These are phyloP conservation scores for Aspergillus proliferans DNA, from an alignment of 2,329 filamentous ascomycete genomes.

Conservation along the genomic window DNA sequence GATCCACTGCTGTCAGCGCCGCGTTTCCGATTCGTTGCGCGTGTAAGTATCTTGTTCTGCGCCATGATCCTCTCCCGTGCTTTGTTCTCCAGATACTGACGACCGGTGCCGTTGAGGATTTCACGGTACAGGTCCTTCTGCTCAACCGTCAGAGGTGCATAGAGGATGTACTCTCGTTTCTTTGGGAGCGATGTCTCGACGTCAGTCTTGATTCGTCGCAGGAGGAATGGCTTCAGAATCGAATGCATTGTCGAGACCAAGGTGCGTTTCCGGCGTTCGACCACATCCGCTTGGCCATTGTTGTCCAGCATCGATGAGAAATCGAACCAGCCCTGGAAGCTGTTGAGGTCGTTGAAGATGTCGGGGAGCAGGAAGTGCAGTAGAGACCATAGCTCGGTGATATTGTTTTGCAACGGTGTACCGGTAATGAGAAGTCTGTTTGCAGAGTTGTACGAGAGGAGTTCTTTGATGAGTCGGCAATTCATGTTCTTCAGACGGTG, in stretches of 20 bases:
- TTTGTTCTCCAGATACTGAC: constrained; percentile 45
- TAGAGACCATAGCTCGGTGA: constrained; percentile 90
- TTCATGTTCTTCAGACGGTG: constrained; percentile 97
- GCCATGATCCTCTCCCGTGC: constrained; percentile 44
- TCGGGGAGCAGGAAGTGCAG: constrained; percentile 88
- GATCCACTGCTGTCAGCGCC: constrained; percentile 43
- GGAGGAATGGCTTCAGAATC: constrained; percentile 82
- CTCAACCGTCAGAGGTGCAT: constrained; percentile 82
- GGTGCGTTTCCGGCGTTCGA: constrained; percentile 69
- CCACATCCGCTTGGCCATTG: constrained; percentile 68
- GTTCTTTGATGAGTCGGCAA: constrained; percentile 79
- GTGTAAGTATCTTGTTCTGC: constrained; percentile 26
- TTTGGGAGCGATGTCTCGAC: constrained; percentile 88
- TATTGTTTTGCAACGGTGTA: constrained; percentile 90
- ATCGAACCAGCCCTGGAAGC: constrained; percentile 94
- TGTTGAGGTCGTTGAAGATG: constrained; percentile 88
- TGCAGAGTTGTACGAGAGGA: constrained; percentile 82
- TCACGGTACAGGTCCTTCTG: constrained; percentile 87
- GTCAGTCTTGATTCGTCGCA: constrained; percentile 85
- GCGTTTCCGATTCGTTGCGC: constrained; percentile 51
- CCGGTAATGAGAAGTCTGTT: constrained; percentile 90
- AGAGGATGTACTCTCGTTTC: constrained; percentile 93
- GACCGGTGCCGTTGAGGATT: constrained; percentile 70
- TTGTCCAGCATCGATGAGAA: constrained; percentile 88
- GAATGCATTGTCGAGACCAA: constrained; percentile 84